Evolutionary conservation across 2,329 filamentous ascomycete species (phyloP).

Genomic region (Botrytis aclada): DNA sequence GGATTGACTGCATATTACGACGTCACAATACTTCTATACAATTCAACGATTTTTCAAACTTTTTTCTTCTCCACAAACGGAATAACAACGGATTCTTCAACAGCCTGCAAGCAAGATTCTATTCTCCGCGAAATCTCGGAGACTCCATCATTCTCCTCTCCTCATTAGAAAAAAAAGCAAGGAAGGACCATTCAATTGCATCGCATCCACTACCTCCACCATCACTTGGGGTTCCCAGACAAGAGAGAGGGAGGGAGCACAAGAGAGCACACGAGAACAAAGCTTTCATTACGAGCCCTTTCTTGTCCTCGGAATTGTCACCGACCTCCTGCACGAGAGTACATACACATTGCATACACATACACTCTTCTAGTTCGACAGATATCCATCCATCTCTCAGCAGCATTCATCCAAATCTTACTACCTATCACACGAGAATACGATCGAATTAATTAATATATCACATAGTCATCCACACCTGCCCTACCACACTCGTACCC

Average conservation of each 20-base stretch:
- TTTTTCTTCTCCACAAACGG: background rate
- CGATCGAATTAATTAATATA: background rate
- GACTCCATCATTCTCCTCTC: background rate
- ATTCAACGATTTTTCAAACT: background rate
- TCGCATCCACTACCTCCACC: background rate
- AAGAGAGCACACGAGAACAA: background rate
- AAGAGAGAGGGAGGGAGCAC: background rate
- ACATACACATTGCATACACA: background rate
- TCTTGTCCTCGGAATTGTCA: background rate
- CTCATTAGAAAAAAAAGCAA: constrained; percentile 1
- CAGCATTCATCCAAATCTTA: background rate
- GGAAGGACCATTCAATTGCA: background rate
- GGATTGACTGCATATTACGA: constrained; percentile 4
- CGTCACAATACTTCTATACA: constrained; percentile 6
- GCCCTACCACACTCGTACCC: background rate
- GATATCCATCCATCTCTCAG: background rate
- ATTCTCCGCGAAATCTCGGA: constrained; percentile 2
- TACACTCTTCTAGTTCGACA: background rate
- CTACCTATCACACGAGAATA: background rate
- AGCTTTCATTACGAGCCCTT: background rate
- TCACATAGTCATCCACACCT: background rate
- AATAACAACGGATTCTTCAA: background rate
- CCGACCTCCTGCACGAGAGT: background rate
- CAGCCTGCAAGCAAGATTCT: background rate
- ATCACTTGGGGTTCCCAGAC: background rate